Conservation (phyloP, 768 basidiomycete species). For the Tricholoma matsutake region DNA sequence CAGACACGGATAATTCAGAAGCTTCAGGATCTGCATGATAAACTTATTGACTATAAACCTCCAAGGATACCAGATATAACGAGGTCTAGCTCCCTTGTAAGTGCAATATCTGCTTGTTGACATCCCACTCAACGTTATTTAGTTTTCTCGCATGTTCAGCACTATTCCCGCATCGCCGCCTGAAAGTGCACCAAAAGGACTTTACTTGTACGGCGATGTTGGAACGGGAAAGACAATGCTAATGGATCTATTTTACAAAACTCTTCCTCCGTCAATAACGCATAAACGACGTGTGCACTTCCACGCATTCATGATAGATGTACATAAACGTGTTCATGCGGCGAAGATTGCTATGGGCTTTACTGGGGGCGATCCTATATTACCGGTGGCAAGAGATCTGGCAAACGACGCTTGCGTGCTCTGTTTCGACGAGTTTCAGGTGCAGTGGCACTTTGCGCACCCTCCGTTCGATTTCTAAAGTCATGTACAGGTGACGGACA, state of each 20-base stretch:
- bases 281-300: slow-evolving; percentile 92
- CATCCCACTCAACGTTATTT: not conserved
- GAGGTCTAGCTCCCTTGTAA: slow-evolving; percentile 37
- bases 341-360: slow-evolving; percentile 71
- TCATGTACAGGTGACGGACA: slow-evolving; percentile 78
- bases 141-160: slow-evolving; percentile 49
- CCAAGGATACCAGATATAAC: slow-evolving; percentile 51
- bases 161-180: slow-evolving; percentile 40
- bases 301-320: slow-evolving; percentile 99
- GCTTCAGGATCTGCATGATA: slow-evolving; percentile 76
- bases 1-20: slow-evolving; percentile 83
- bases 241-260: slow-evolving; percentile 95
- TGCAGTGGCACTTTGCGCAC: slow-evolving; percentile 30
- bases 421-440: slow-evolving; percentile 99
- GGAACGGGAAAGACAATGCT: slow-evolving; percentile 99
- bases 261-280: slow-evolving; percentile 63
- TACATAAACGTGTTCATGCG: slow-evolving; percentile 88
- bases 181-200: slow-evolving; percentile 68
- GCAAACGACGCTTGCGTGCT: slow-evolving; percentile 82
- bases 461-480: not conserved
- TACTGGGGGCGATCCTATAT: slow-evolving; percentile 76
- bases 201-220: slow-evolving; percentile 96
- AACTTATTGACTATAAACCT: slow-evolving; percentile 67
- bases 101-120: slow-evolving; percentile 22
- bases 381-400: slow-evolving; percentile 83